Conservation (phyloP, 805 yeast species). For the Brettanomyces sp. region DNA sequence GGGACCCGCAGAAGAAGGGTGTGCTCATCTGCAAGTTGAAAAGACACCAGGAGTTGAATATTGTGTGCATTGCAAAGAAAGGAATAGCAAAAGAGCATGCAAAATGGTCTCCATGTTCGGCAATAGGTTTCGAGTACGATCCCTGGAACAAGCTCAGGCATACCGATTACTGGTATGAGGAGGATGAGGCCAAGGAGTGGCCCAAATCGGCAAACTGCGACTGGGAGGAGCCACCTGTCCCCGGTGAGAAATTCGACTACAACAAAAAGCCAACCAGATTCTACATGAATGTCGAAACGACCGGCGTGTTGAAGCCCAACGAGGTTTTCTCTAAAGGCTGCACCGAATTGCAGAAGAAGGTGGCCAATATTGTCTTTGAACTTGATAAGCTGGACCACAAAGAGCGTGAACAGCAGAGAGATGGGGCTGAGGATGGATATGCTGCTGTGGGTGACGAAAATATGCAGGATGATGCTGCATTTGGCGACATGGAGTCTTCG, state of each 20-base stretch:
- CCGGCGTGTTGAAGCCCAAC: constrained; percentile 81
- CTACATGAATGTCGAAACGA: constrained; percentile 86
- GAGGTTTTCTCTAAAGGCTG: constrained; percentile 84
- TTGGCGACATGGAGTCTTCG: constrained; percentile 11
- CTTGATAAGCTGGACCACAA: constrained; percentile 36
- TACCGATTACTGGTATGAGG: constrained; percentile 95
- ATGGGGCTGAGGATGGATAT: background rate
- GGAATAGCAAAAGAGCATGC: constrained; percentile 98
- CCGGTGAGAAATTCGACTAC: constrained; percentile 80
- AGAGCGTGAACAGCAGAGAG: constrained; percentile 18
- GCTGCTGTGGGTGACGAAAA: constrained; percentile 6
- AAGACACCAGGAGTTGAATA: constrained; percentile 81
- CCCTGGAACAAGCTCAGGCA: constrained; percentile 98
- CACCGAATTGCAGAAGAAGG: constrained; percentile 76
- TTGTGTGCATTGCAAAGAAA: constrained; percentile 92
- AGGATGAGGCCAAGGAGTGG: constrained; percentile 84
- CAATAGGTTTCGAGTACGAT: constrained; percentile 93
- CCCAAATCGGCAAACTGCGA: constrained; percentile 81
- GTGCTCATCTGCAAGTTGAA: constrained; percentile 86
- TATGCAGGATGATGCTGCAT: constrained; percentile 8
- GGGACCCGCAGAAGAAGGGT: constrained; percentile 71
- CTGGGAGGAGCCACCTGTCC: constrained; percentile 92
- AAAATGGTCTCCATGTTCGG: constrained; percentile 96
- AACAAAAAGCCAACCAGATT: constrained; percentile 72
- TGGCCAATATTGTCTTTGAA: constrained; percentile 79